A percentile compares a stretch with the other conserved stretches of the same genome.
Evolutionary conservation across 176 grass and related monocot genomes (phyloP).

Genomic region (Oryza longistaminata): DNA sequence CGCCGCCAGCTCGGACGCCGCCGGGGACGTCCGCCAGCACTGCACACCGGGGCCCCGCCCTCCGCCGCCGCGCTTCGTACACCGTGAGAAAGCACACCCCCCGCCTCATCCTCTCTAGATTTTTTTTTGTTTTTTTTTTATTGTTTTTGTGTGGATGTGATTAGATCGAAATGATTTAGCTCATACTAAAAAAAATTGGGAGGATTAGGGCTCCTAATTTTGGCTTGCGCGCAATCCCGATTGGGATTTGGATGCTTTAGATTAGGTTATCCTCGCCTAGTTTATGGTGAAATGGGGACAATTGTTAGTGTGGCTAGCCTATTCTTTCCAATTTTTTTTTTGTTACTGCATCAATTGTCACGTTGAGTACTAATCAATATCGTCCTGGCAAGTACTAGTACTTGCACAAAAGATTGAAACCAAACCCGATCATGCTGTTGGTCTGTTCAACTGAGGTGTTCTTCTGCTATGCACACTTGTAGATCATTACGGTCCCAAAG

Average conservation of each 20-base stretch:
- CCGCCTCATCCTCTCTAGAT: neutral
- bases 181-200: neutral
- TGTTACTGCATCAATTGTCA: neutral
- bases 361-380: neutral
- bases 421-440: neutral
- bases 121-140: neutral
- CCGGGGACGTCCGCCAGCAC: constrained; percentile 42
- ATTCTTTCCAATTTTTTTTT: neutral
- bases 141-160: neutral
- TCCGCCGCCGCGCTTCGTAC: constrained; percentile 48
- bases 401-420: neutral
- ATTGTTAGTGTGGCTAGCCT: neutral
- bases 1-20: constrained; percentile 50
- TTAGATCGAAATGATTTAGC: neutral
- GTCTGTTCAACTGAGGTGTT: neutral
- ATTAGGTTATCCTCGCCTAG: neutral
- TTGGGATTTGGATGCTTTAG: no score
- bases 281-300: neutral
- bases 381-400: no score
- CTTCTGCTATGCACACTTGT: neutral
- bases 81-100: constrained; percentile 32
- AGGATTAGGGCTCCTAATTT: neutral
- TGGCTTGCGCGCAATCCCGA: neutral
- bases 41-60: constrained; percentile 32
- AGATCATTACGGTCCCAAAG: neutral